Evolutionary conservation across 208 protist species (phyloP).

Genomic region (Crithidia brevicula): DNA sequence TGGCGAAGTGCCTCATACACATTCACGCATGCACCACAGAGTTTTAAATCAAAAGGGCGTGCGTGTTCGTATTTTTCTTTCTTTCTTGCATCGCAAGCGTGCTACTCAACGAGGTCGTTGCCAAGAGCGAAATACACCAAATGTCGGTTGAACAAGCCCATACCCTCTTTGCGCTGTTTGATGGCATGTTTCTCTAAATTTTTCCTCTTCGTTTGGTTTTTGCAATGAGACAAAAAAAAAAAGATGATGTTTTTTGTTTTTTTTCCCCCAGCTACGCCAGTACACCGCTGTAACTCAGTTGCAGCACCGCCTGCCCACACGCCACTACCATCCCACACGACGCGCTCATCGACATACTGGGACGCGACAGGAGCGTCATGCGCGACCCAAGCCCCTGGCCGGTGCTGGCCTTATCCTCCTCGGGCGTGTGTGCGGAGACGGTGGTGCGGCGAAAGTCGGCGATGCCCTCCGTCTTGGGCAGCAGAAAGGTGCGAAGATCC

Average conservation of each 20-base stretch:
- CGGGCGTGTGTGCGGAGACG: conserved; percentile 26
- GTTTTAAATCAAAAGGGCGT: too few relatives aligned
- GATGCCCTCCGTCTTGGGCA: conserved; percentile 49
- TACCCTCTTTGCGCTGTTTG: neutral
- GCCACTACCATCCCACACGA: conserved; percentile 66
- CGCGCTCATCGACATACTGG: conserved; percentile 57
- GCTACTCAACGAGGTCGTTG: too few relatives aligned
- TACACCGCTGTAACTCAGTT: conserved; percentile 64
- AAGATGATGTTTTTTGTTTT: neutral
- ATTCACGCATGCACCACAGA: too few relatives aligned
- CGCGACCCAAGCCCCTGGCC: conserved; percentile 52
- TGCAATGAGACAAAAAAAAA: neutral
- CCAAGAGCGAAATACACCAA: too few relatives aligned
- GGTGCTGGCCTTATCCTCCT: conserved; percentile 12
- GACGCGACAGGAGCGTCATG: conserved; percentile 56
- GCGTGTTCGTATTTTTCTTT: neutral
- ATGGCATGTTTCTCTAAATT: too few relatives aligned
- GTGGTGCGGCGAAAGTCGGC: conserved; percentile 37
- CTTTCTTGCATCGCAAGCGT: neutral
- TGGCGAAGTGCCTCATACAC: too few relatives aligned
- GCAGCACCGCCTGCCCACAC: conserved; percentile 70
- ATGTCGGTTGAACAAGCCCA: neutral
- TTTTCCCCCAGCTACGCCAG: neutral
- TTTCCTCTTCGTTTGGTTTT: neutral
- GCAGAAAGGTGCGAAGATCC: conserved; percentile 48